Evolutionary conservation across 2,329 filamentous ascomycete genomes (phyloP), one percentile per base, ranked within the genome.

Genomic region (Pseudogymnoascus sp.): DNA sequence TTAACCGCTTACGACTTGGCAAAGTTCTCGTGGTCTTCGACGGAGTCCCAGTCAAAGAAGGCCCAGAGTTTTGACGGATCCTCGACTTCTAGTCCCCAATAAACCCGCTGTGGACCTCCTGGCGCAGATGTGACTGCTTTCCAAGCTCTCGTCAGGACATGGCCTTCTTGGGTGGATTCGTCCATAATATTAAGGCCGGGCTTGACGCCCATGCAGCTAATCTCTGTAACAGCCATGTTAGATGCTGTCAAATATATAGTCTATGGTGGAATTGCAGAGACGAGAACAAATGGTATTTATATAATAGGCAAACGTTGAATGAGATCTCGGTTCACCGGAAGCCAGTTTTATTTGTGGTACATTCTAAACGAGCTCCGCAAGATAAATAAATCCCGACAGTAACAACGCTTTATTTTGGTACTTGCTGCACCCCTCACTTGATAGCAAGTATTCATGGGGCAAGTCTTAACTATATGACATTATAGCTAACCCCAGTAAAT

Each of bases 41-140:
- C 42, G 0, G 69, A 69, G 23, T 69, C 67, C 64, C 69, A 71
- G 38, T 70, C 70, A 12, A 71, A 71, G 28, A 72, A 69, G 1
- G 62, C 62, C 69, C 70, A 71, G 8, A 68, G 10, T 4, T 65
- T 65, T 21, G 61, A 63, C 3, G 70, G 67, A 11, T 68, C 63
- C 21, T 71, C 66, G 10, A 65, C 44, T 31, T 71, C 68, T 5
- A 67, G 50, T 5, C 68, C 67, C 65, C 66, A 69, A 40, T 65
- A 69, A 1, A 70, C 61, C 1, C 62, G 59, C 14, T 63, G 66
- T 2, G 70, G 70, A 6, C 67, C 69, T 0, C 66, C 67, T 7
- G 66, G 63, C n/a, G 62, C 40, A 8, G 60, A 64, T 3, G 63
- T 65, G 7, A 66, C 59, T 8, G 10, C 63, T 16, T 62, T 63